Percentiles rank a stretch among this genome's conserved stretches.
phyloP scores from a whole-genome alignment of 495 filamentous ascomycete species.

The Trichoderma erinaceum region DNA sequence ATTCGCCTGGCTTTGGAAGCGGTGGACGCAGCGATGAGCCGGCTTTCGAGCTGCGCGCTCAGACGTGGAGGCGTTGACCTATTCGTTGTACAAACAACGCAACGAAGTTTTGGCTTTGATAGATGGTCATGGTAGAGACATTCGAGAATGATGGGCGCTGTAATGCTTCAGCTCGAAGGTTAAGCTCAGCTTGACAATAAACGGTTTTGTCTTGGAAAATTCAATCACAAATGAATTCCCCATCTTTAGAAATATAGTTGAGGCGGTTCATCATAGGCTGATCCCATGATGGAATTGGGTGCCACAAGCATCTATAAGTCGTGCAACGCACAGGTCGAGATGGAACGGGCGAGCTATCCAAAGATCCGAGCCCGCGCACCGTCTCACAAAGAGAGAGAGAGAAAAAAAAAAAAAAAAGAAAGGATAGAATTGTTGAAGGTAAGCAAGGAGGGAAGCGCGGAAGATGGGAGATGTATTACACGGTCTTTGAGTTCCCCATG shows the following conservation, averaged over 20 bases:
- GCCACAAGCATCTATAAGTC: background rate
- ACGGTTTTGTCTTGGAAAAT: background rate
- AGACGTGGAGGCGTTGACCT: background rate
- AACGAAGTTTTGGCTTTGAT: background rate
- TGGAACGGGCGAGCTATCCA: background rate
- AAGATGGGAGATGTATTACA: background rate
- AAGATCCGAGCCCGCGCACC: background rate
- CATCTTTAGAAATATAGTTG: background rate
- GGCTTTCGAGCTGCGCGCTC: background rate
- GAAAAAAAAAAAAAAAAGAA: too few species aligned
- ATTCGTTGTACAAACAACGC: background rate
- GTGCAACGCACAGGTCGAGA: background rate
- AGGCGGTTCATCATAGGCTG: background rate
- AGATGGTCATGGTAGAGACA: background rate
- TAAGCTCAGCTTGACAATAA: too few species aligned
- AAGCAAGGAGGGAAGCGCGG: background rate
- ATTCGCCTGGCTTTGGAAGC: background rate
- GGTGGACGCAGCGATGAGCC: background rate
- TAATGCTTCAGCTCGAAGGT: background rate
- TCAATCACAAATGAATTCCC: background rate
- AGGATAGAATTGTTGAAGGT: background rate
- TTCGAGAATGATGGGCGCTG: background rate
- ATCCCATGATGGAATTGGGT: background rate
- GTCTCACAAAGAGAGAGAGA: background rate
- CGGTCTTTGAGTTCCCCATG: background rate